Percentiles rank a stretch among this genome's conserved stretches.
Evolutionary conservation across 306 rosid genomes (phyloP).

Genomic region (Prunus padus): DNA sequence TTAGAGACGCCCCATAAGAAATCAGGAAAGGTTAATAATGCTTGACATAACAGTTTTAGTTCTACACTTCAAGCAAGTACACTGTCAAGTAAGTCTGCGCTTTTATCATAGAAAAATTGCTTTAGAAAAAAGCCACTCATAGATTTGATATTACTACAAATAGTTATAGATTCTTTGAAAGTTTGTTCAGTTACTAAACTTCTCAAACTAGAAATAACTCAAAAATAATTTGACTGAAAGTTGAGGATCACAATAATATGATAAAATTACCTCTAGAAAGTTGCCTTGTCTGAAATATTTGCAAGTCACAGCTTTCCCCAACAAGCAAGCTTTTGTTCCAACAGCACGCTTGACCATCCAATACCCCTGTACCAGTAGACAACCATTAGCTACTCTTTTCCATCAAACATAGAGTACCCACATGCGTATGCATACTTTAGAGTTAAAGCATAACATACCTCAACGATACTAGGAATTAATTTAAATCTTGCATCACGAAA

Average conservation of each 20-base stretch:
- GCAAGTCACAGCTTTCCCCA: conserved; percentile 94
- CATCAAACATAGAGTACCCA: conserved; percentile 10
- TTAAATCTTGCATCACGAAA: conserved; percentile 86
- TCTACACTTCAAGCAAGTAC: not conserved
- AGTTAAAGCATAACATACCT: conserved; percentile 42
- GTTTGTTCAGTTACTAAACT: not conserved
- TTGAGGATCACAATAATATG: not conserved
- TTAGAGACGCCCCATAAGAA: not conserved
- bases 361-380: conserved; percentile 66
- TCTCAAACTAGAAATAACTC: not conserved
- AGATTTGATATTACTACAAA: not conserved
- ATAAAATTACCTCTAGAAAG: conserved; percentile 73
- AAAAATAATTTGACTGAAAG: not conserved
- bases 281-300: conserved; percentile 77
- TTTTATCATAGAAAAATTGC: not conserved
- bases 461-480: conserved; percentile 90
- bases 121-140: not conserved
- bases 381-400: conserved; percentile 25
- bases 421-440: conserved; percentile 14
- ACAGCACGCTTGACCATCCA: conserved; percentile 99
- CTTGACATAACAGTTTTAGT: not conserved
- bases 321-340: conserved; percentile 94
- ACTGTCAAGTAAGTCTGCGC: not conserved
- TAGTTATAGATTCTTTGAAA: not conserved
- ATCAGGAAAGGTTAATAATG: not conserved